A percentile compares a stretch with the other conserved stretches of the same genome.
phyloP scores from a whole-genome alignment of 2,329 filamentous ascomycete genomes.

The Leptographium galeiforme region DNA sequence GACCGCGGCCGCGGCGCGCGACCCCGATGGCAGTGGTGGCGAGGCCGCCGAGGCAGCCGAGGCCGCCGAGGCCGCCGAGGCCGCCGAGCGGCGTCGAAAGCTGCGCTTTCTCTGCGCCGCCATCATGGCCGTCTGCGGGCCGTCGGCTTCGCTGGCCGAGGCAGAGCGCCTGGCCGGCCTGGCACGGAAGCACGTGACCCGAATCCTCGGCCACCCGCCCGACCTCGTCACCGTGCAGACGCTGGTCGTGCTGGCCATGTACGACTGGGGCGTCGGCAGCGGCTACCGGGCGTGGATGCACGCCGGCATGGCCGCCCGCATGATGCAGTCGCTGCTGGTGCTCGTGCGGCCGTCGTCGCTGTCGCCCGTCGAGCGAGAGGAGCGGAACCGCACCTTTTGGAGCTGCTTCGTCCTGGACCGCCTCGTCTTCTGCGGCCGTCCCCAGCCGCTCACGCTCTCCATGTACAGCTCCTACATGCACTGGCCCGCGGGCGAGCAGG shows the following conservation, averaged over 20 bases:
- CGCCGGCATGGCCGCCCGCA: constrained; percentile 24
- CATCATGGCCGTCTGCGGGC: neutral
- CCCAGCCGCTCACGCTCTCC: constrained; percentile 16
- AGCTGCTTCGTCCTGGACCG: constrained; percentile 31
- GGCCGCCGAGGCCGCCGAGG: neutral
- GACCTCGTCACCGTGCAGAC: constrained; percentile 2
- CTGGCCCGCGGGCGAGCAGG: constrained; percentile 12
- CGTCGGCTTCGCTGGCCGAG: neutral
- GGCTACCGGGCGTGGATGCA: constrained; percentile 31
- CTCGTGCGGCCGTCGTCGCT: constrained; percentile 12
- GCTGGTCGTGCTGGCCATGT: constrained; percentile 6
- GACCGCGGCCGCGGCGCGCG: neutral
- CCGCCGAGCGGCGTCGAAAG: neutral
- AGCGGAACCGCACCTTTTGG: constrained; percentile 29
- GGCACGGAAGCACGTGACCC: neutral
- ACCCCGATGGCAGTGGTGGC: neutral
- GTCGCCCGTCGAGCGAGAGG: constrained; percentile 14
- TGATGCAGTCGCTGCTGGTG: constrained; percentile 23
- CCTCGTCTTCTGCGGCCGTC: constrained; percentile 27
- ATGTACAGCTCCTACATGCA: constrained; percentile 1
- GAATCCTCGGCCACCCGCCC: neutral
- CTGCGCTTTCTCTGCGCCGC: neutral
- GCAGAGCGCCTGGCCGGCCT: neutral
- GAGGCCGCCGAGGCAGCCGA: too few relatives aligned
- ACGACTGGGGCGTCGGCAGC: constrained; percentile 27